These are phyloP conservation scores for Rhododendron simsii DNA, from an alignment of 148 eudicot genomes.

Conservation along the genomic window DNA sequence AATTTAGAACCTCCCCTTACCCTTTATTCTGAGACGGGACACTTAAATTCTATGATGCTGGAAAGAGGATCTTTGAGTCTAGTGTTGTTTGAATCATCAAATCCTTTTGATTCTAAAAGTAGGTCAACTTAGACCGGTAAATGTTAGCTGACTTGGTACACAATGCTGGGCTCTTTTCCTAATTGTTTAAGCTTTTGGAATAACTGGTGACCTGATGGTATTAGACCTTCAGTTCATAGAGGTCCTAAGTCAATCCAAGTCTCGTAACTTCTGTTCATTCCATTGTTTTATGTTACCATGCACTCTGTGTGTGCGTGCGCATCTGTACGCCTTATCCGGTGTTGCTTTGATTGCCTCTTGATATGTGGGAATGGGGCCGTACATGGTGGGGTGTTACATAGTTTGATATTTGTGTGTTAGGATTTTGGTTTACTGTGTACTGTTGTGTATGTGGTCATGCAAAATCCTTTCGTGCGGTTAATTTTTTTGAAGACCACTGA, in stretches of 20 bases:
- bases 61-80: background rate
- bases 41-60: no score
- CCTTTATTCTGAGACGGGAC: background rate
- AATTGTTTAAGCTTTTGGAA: background rate
- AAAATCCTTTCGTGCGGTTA: no score
- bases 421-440: no score
- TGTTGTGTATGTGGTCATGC: no score
- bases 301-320: no score
- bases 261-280: background rate
- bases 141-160: background rate
- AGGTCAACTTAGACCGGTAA: background rate
- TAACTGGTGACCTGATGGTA: background rate
- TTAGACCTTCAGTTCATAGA: background rate
- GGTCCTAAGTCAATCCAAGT: background rate
- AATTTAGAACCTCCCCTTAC: background rate
- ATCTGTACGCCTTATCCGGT: no score
- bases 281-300: no score
- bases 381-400: no score
- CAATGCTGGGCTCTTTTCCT: background rate
- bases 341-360: no score
- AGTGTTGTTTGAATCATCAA: background rate
- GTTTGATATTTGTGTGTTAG: no score
- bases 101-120: background rate
- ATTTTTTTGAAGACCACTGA: no score
- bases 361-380: no score